Evolutionary conservation across 345 rosid species (phyloP), one percentile per base, ranked within the genome.

Genomic region (Citrus trifoliata): DNA sequence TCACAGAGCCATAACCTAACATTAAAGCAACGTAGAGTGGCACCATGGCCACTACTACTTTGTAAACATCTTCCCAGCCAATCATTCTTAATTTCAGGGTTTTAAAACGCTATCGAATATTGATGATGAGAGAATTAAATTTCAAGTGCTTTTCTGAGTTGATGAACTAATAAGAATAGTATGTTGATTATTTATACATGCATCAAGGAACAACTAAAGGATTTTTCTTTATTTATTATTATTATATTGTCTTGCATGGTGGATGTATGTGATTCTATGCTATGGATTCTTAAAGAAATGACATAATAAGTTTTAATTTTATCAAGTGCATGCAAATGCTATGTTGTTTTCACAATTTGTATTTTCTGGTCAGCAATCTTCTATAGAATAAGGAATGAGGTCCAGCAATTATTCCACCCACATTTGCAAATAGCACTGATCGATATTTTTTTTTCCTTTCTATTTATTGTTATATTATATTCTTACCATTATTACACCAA

Each of bases 1-100:
- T 88, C 40, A 93, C 93, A 0, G 99, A 95, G 7, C 96, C 98
- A 32, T 95, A 95, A 10, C 98, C 99, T 10, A 95, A 82, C 37
- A 86, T 75, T 56, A 95, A 77, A 18, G 99, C 95, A 10, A 92
- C 89, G 56, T 92, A 95, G 8, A 95, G 89, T 3, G 99, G 99
- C 24, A 81, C 90, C 95, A 89, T 91, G 35, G 97, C 98, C 62
- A 75, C 93, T 21, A 88, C 77, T 80, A 92, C 98, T 80, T 91
- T 92, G 89, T 93, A 95, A 58, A 87, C 86, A 73, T 93, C 97
- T 59, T 77, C 93, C 85, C 88, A 89, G 21, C 87, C 90, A 58
- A 93, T 90, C 99, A 96, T 96, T 67, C 27, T 79, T 37, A 35
- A 3, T 4, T 14, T 22, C 51, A 5, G 58, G 30, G 40, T 30